A percentile compares a stretch with the other conserved stretches of the same genome.
phyloP scores from a whole-genome alignment of 2,329 filamentous ascomycete genomes.

The Mariannaea elegans region DNA sequence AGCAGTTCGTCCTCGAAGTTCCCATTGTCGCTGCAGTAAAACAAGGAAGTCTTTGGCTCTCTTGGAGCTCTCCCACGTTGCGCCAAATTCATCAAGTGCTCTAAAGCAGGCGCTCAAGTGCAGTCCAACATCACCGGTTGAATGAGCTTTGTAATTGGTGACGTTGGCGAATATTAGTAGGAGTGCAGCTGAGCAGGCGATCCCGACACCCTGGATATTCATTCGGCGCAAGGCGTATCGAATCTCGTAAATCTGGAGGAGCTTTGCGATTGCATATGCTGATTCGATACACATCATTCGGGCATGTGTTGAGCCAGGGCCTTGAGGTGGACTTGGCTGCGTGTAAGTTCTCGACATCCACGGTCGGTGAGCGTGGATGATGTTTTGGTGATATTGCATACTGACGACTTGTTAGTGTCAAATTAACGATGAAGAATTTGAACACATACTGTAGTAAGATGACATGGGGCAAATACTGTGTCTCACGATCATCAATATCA shows the following conservation, averaged over 20 bases:
- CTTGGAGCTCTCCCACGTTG: slow-evolving; percentile 38
- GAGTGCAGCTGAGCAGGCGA: slow-evolving; percentile 23
- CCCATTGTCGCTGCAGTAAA: slow-evolving; percentile 35
- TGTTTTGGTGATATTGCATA: slow-evolving; percentile 41
- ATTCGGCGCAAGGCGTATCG: slow-evolving; percentile 28
- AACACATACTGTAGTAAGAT: slow-evolving; percentile 33
- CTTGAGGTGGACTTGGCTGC: slow-evolving; percentile 31
- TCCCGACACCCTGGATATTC: slow-evolving; percentile 33
- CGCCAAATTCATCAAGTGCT: slow-evolving; percentile 34
- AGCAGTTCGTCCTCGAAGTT: slow-evolving; percentile 13
- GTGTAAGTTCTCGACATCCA: slow-evolving; percentile 40
- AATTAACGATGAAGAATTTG: neutral
- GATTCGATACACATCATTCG: slow-evolving; percentile 37
- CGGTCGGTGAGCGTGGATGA: slow-evolving; percentile 38
- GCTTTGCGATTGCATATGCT: slow-evolving; percentile 28
- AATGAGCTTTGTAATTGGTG: slow-evolving; percentile 26
- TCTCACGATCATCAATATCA: slow-evolving; percentile 27
- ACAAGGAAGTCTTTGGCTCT: slow-evolving; percentile 34
- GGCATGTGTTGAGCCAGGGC: slow-evolving; percentile 34
- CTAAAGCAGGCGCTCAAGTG: slow-evolving; percentile 37
- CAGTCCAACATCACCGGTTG: slow-evolving; percentile 12
- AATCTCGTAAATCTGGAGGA: slow-evolving; percentile 29
- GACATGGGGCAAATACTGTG: slow-evolving; percentile 34
- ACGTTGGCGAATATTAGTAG: slow-evolving; percentile 30
- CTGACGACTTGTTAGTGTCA: slow-evolving; percentile 5